Evolutionary conservation across 2,329 filamentous ascomycete genomes (phyloP), one percentile per base, ranked within the genome.

Genomic region (Trichoderma aggressivum): DNA sequence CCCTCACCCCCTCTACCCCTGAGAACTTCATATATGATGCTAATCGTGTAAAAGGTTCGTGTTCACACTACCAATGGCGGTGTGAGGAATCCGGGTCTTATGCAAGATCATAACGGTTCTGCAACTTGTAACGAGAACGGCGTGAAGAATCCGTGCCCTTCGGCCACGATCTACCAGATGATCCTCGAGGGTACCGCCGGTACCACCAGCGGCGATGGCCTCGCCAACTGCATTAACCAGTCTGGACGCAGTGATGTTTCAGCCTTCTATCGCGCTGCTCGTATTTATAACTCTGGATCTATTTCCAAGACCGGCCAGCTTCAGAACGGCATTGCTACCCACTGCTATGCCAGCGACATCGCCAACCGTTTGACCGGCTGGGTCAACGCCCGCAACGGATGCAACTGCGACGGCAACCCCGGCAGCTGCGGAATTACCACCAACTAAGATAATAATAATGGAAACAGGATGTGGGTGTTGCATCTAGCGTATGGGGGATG

Each of bases 141-240:
- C 7, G 36, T 64, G 2, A 75, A 78, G 66, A 79, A 75, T 72
- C 76, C 78, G 11, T 79, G 78, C 73, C 77, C 78, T 24, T 72
- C 73, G 3, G 50, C 47, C 12, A 72, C 70, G 26, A 78, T 80
- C 53, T 69, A 74, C 63, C 75, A 79, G 71, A 80, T 80, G 79
- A 76, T 79, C 71, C 73, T 74, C 6, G 84, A 87, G 47, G 85
- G 85, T 24, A 79, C 80, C 3, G 75, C 75, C 7, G 84, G 84
- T 30, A 83, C 84, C 11, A 71, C 76, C 8, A 75, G 77, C 26
- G 83, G 82, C 5, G 82, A 83, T 32, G 85, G 84, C 1, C 77
- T 86, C 11, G 56, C 63, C 4, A 65, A 73, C 50, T 71, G 55
- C 36, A 64, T 73, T 26, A 69, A 71, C 43, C 47, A 71, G 12